Evolutionary conservation across 1,139 yeast genomes (phyloP), one percentile per base, ranked within the genome.

Genomic region (Zygosaccharomyces sapae): DNA sequence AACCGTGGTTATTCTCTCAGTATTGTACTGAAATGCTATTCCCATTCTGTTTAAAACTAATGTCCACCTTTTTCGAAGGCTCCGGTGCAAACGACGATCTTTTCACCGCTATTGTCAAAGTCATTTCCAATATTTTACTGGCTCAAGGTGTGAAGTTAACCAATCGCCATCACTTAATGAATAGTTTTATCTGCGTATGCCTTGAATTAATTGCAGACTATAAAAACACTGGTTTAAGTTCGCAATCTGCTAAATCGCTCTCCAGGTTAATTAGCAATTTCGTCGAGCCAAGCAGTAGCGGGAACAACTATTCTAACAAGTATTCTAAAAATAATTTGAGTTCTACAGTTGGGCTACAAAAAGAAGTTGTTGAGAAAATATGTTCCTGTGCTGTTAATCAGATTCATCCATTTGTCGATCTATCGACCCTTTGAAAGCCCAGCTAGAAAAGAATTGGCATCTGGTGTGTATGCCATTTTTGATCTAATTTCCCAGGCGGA

Each of bases 401-500:
- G 79, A 55, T 78, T 76, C 62, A 67, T 84, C 18, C 68, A 72
- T 53, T 57, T 76, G 24, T 74, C 81, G 22, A 72, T 88, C 52
- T 72, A 68, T 43, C 67, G 66, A 36, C 76, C 80, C 34, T 76
- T 84, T 54, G 67, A 74, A 4, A 63, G 74, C 5, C 63, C 61
- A 0, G 69, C 80, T 2, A 79, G 77, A 57, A 76, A 74, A n/a
- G 73, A 72, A 29, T 55, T 90, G 19, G 65, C 74, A 16, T 68
- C 73, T 1, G 87, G 88, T 1, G 67, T 87, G 12, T 86, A 76
- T 58, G 69, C 77, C 42, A 71, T 87, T 2, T 80, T 89, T 59
- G 89, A 85, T 57, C 75, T 86, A 0, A 66, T 89, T 35, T 83
- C 96, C 0, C 74, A 72, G 36, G 73, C 74, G 33, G 96, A 89